Percentiles rank a stretch among this genome's conserved stretches.
phyloP scores from a whole-genome alignment of 1,284 basidiomycete genomes.

The Coniferiporia weirii region DNA sequence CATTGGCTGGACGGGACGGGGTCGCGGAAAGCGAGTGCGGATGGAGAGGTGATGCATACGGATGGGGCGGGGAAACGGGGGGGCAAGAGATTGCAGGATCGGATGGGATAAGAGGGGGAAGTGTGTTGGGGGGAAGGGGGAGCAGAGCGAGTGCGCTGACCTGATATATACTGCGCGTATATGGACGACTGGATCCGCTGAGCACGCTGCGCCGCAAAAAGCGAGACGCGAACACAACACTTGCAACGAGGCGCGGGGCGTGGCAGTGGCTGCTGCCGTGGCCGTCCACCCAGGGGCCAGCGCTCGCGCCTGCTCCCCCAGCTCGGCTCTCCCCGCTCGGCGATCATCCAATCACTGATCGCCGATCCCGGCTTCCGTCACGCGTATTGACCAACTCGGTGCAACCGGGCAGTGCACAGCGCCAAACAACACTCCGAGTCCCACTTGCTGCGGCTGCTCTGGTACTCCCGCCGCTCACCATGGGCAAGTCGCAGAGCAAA shows the following conservation, averaged over 20 bases:
- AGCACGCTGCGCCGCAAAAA: background rate
- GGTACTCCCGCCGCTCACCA: constrained; percentile 30
- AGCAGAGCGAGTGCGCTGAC: constrained; percentile 1
- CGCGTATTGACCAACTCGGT: background rate
- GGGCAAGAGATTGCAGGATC: background rate
- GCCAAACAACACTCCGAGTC: too few species aligned
- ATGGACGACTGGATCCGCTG: background rate
- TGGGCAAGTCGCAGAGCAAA: constrained; percentile 98
- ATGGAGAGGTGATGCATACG: constrained; percentile 29
- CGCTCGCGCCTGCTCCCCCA: background rate
- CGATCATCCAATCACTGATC: background rate
- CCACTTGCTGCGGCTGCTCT: background rate
- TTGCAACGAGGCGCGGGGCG: background rate
- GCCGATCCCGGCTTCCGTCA: background rate
- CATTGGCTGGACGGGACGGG: constrained; percentile 23
- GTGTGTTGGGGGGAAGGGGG: background rate
- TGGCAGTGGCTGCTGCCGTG: background rate
- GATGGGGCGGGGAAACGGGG: constrained; percentile 19
- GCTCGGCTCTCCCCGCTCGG: background rate
- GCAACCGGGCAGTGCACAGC: too few species aligned
- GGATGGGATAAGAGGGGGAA: background rate
- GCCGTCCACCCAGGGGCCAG: background rate
- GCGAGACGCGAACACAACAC: background rate
- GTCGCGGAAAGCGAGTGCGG: constrained; percentile 22
- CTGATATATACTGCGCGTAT: background rate